phyloP scores from a whole-genome alignment of 805 yeast species.

The Kodamaea lidongshanica region DNA sequence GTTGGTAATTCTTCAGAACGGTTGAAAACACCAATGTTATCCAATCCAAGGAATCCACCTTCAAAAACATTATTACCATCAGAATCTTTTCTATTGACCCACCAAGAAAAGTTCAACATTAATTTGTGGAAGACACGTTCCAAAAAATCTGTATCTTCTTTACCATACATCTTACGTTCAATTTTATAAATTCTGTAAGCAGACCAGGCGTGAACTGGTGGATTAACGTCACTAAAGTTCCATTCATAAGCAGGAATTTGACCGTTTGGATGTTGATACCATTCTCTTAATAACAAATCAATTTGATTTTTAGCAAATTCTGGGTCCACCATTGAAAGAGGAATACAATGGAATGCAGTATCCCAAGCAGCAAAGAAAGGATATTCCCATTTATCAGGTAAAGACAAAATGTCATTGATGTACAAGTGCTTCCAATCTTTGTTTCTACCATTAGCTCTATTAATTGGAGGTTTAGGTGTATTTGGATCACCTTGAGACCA shows the following conservation, averaged over 20 bases:
- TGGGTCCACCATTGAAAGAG: conserved; percentile 90
- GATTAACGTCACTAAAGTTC: conserved; percentile 94
- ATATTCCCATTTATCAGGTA: conserved; percentile 95
- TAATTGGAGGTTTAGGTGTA: conserved; percentile 66
- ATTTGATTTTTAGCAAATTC: conserved; percentile 85
- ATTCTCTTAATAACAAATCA: conserved; percentile 80
- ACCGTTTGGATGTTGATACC: conserved; percentile 99
- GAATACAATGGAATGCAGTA: conserved; percentile 90
- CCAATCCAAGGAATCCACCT: conserved; percentile 91
- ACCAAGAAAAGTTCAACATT: conserved; percentile 88
- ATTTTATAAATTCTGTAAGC: conserved; percentile 80
- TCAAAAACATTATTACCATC: conserved; percentile 87
- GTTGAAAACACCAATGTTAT: conserved; percentile 88
- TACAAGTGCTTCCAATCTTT: conserved; percentile 84
- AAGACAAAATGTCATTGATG: conserved; percentile 77
- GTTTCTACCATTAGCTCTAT: conserved; percentile 83
- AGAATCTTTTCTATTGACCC: conserved; percentile 88
- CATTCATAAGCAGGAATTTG: conserved; percentile 96
- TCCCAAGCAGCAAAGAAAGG: conserved; percentile 98
- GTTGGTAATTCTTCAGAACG: conserved; percentile 91
- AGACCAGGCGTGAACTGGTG: conserved; percentile 97
- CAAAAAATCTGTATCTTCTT: conserved; percentile 72
- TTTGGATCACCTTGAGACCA: conserved; percentile 85
- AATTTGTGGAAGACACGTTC: conserved; percentile 92
- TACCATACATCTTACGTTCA: conserved; percentile 80